phyloP scores from a whole-genome alignment of 352 stramenopile genomes.

The Globisporangium ultimum region DNA sequence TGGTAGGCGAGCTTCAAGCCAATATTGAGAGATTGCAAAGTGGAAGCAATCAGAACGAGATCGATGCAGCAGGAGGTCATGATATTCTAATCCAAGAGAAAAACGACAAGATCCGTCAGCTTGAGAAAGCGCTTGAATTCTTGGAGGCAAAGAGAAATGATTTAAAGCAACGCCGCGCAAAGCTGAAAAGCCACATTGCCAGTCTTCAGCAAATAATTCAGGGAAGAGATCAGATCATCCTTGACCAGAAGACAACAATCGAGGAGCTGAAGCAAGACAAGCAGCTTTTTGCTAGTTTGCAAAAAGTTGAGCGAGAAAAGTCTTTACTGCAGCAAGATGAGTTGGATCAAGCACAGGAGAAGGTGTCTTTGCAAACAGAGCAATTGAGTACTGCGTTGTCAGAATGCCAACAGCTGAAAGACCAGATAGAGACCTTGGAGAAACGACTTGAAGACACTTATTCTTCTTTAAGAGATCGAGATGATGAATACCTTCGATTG shows the following conservation, averaged over 20 bases:
- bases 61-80: not conserved
- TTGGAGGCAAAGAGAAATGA: not conserved
- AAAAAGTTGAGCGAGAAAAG: conserved; percentile 27
- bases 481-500: conserved; percentile 5
- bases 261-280: conserved; percentile 38
- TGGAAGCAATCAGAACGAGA: not conserved
- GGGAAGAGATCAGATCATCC: conserved; percentile 23
- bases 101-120: not conserved
- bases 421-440: conserved; percentile 1
- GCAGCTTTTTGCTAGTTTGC: conserved; percentile 28
- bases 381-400: conserved; percentile 18
- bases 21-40: conserved; percentile 1
- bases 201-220: conserved; percentile 25
- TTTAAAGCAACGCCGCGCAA: conserved; percentile 5
- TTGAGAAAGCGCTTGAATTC: not conserved
- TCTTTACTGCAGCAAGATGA: conserved; percentile 20
- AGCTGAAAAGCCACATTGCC: conserved; percentile 13
- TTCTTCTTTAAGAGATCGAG: conserved; percentile 6
- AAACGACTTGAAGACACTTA: conserved; percentile 5
- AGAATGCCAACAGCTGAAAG: conserved; percentile 20
- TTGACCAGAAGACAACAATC: conserved; percentile 26
- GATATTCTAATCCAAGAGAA: not conserved
- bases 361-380: conserved; percentile 18
- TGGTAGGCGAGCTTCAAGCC: conserved; percentile 6
- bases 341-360: conserved; percentile 23